These are phyloP conservation scores for Zymoseptoria pseudotritici DNA, from an alignment of 2,329 filamentous ascomycete genomes.

Conservation along the genomic window DNA sequence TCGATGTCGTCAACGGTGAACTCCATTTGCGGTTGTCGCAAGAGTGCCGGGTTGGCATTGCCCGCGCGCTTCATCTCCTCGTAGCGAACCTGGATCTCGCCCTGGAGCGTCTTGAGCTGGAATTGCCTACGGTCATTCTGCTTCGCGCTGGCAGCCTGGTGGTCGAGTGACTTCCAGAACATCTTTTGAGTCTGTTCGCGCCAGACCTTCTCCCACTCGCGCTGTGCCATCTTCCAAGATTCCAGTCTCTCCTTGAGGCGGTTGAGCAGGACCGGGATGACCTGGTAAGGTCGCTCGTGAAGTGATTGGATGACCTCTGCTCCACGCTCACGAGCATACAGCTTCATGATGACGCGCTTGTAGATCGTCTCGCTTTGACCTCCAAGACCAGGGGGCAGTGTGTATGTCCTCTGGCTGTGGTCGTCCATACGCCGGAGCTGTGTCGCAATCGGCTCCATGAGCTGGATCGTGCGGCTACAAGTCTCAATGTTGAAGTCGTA, in stretches of 20 bases:
- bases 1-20: constrained; percentile 58
- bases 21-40: constrained; percentile 53
- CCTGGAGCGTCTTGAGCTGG: constrained; percentile 80
- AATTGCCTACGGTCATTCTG: constrained; percentile 79
- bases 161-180: constrained; percentile 92
- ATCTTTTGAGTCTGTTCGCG: constrained; percentile 89
- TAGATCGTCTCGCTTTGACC: constrained; percentile 96
- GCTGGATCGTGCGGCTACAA: constrained; percentile 87
- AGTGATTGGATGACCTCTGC: constrained; percentile 80
- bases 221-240: constrained; percentile 93
- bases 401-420: constrained; percentile 61
- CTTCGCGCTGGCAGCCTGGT: constrained; percentile 88
- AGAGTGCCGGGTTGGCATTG: constrained; percentile 19
- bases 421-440: constrained; percentile 71
- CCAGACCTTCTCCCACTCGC: constrained; percentile 99
- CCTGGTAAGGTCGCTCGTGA: constrained; percentile 73
- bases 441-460: constrained; percentile 88
- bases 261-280: constrained; percentile 80
- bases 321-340: constrained; percentile 81
- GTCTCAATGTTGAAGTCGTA: constrained; percentile 98
- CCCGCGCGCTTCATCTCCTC: constrained; percentile 74
- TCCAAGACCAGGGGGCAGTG: constrained; percentile 74
- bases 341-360: constrained; percentile 93
- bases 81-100: constrained; percentile 84
- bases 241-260: constrained; percentile 93